Evolutionary conservation across 106 monocot species (phyloP).

Genomic region (Apostasia shenzhenica): DNA sequence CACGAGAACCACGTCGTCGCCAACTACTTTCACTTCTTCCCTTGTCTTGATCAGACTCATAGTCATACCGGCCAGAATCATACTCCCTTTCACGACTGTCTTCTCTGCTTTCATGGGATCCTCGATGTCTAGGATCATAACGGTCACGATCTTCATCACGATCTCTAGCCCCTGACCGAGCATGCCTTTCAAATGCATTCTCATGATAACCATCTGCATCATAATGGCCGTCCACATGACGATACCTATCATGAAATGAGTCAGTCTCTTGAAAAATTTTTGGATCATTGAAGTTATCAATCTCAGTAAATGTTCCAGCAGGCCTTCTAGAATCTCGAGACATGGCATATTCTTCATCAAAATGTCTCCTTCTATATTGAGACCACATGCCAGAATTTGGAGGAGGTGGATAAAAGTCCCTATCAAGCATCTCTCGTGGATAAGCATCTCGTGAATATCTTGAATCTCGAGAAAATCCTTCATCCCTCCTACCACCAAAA

Average conservation of each 20-base stretch:
- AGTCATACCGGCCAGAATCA: conserved; percentile 52
- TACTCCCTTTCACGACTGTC: conserved; percentile 61
- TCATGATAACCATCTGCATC: conserved; percentile 55
- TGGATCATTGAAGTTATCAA: conserved; percentile 35
- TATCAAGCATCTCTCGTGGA: conserved; percentile 38
- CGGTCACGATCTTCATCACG: conserved; percentile 29
- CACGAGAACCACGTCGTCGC: conserved; percentile 73
- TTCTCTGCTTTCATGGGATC: conserved; percentile 47
- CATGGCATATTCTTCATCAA: conserved; percentile 58
- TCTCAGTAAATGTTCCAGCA: conserved; percentile 27
- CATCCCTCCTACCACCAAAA: conserved; percentile 72
- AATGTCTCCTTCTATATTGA: conserved; percentile 54
- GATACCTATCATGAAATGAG: conserved; percentile 47
- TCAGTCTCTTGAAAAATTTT: conserved; percentile 50
- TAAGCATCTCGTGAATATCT: conserved; percentile 44
- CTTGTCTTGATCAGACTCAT: conserved; percentile 83
- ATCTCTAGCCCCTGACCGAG: conserved; percentile 49
- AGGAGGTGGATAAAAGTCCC: conserved; percentile 57
- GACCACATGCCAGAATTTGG: conserved; percentile 48
- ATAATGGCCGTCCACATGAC: conserved; percentile 36
- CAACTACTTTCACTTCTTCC: conserved; percentile 62
- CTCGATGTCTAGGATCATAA: conserved; percentile 46
- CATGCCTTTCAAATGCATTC: conserved; percentile 63
- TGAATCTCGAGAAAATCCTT: conserved; percentile 55
- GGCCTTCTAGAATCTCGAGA: conserved; percentile 62